Percentiles rank a stretch among this genome's conserved stretches.
Conservation (phyloP, 768 basidiomycete species). For the Collybia sordida region DNA sequence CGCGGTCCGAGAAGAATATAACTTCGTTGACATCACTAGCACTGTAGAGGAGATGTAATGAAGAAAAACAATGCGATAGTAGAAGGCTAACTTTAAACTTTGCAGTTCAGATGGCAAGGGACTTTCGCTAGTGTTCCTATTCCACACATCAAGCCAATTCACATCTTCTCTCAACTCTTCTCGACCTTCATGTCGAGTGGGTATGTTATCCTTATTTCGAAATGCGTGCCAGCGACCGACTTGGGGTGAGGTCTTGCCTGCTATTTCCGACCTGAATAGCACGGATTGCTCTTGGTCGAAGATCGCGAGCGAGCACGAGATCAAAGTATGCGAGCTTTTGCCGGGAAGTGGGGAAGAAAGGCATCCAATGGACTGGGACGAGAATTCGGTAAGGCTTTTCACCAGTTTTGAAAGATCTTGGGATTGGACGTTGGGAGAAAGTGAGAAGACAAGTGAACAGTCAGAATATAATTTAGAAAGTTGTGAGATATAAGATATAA, state of each 20-base stretch:
- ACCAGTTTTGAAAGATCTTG: slow-evolving; percentile 40
- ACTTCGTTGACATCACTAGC: slow-evolving; percentile 33
- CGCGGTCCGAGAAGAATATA: slow-evolving; percentile 56
- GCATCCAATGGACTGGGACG: slow-evolving; percentile 54
- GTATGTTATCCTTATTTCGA: slow-evolving; percentile 33
- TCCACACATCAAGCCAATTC: slow-evolving; percentile 58
- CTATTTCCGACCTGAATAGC: slow-evolving; percentile 63
- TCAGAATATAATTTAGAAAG: slow-evolving; percentile 29
- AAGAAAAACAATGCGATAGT: slow-evolving; percentile 1
- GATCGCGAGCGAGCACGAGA: slow-evolving; percentile 59
- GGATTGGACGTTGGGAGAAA: slow-evolving; percentile 41
- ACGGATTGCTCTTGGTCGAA: slow-evolving; percentile 43
- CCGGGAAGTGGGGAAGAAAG: slow-evolving; percentile 52
- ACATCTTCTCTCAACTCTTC: slow-evolving; percentile 17
- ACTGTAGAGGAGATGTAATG: slow-evolving; percentile 14
- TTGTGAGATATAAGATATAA: slow-evolving; percentile 32
- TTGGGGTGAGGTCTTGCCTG: slow-evolving; percentile 55
- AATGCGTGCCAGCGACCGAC: slow-evolving; percentile 76
- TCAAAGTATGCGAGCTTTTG: slow-evolving; percentile 15
- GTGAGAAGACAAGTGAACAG: slow-evolving; percentile 47
- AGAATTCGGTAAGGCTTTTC: slow-evolving; percentile 36
- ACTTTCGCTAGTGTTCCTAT: slow-evolving; percentile 19
- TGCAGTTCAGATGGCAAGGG: slow-evolving; percentile 39
- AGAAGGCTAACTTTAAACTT: slow-evolving; percentile 32
- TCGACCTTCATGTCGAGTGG: not conserved